Percentiles rank a stretch among this genome's conserved stretches.
phyloP scores from a whole-genome alignment of 169 alveolate genomes.

The Eimeria maxima region DNA sequence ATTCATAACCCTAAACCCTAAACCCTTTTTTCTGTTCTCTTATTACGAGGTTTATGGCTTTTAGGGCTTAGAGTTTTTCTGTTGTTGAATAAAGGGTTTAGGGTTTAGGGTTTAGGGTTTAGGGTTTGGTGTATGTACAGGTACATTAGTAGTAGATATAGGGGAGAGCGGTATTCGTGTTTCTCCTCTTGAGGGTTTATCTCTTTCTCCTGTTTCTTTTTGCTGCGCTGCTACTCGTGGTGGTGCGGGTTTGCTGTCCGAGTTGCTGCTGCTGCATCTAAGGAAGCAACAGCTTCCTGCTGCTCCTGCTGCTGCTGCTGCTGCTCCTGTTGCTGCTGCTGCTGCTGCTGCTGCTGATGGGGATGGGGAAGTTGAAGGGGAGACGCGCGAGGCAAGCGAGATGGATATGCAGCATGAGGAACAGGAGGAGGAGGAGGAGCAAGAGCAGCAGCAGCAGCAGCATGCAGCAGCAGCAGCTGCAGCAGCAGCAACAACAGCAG shows the following conservation, averaged over 20 bases:
- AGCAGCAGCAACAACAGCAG: slow-evolving; percentile 9
- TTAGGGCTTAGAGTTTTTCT: neutral
- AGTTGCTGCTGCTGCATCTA: slow-evolving; percentile 67
- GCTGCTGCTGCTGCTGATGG: neutral
- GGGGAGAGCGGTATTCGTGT: slow-evolving; percentile 59
- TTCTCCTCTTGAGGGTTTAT: slow-evolving; percentile 32
- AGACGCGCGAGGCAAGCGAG: neutral
- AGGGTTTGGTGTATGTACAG: slow-evolving; percentile 25
- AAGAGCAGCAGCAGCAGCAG: slow-evolving; percentile 41
- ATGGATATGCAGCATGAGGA: neutral
- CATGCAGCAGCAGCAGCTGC: slow-evolving; percentile 48
- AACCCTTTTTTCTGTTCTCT: neutral
- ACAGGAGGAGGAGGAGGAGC: slow-evolving; percentile 21
- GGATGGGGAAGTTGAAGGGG: neutral
- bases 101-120: slow-evolving; percentile 60
- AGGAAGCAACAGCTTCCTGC: neutral
- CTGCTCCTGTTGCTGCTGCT: slow-evolving; percentile 52
- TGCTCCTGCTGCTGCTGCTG: slow-evolving; percentile 36
- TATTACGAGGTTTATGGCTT: neutral
- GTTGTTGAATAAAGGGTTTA: too few species aligned
- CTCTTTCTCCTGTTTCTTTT: slow-evolving; percentile 50
- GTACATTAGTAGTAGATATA: slow-evolving; percentile 42
- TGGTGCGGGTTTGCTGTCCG: slow-evolving; percentile 51
- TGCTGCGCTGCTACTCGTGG: neutral
- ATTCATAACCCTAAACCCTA: slow-evolving; percentile 6